Evolutionary conservation across 2,329 filamentous ascomycete genomes (phyloP).

Genomic region (Ceratocystiopsis brevicomis): DNA sequence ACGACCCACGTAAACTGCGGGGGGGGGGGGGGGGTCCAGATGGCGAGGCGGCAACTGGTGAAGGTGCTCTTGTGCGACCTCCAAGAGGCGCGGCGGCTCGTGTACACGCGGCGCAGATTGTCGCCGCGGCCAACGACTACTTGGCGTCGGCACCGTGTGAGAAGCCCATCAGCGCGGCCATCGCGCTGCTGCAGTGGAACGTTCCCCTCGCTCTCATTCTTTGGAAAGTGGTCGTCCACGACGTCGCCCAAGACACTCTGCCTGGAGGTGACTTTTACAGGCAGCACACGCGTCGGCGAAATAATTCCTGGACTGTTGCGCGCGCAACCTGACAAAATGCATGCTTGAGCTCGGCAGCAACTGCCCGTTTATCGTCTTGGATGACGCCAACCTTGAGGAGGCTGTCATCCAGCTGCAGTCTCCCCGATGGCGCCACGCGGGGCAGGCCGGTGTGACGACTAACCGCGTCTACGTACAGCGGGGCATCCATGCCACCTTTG

Average conservation of each 20-base stretch:
- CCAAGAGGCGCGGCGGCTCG: conserved; percentile 9
- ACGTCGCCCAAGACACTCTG: too few species aligned
- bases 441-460: conserved; percentile 48
- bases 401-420: conserved; percentile 52
- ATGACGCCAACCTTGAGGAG: conserved; percentile 57
- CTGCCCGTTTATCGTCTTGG: conserved; percentile 56
- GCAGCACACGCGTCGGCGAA: conserved; percentile 52
- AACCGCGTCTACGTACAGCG: conserved; percentile 32
- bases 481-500: neutral
- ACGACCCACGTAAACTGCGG: too few species aligned
- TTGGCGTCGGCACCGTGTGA: conserved; percentile 15
- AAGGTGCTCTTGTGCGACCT: conserved; percentile 10
- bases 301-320: too few species aligned
- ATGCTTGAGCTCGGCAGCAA: conserved; percentile 75
- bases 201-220: too few species aligned
- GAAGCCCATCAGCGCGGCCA: too few species aligned
- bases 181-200: too few species aligned
- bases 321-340: too few species aligned
- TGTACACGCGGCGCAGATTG: conserved; percentile 16
- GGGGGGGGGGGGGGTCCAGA: conserved; percentile 9
- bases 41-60: conserved; percentile 11
- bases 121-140: conserved; percentile 14
- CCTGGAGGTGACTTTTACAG: conserved; percentile 83
- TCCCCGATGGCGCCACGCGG: too few species aligned
- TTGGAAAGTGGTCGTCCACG: too few species aligned